Base-by-base conservation (phyloP, 2,329 filamentous ascomycete genomes). In the Fusarium setosum region DNA sequence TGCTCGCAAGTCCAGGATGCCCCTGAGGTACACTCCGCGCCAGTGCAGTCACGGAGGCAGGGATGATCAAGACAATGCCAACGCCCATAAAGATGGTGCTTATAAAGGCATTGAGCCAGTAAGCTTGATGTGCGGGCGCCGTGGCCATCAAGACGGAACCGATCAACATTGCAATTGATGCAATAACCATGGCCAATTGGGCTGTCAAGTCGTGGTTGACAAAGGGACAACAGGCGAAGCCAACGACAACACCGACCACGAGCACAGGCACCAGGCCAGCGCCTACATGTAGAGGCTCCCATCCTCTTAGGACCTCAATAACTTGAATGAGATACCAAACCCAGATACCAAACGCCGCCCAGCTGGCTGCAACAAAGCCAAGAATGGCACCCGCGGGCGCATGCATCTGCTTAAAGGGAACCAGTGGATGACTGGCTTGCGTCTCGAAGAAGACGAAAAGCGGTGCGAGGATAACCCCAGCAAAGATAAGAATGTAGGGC, bases 31-130 rank as follows among this genome's bases (percentile, higher is more conserved):
- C 34, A 23, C 62, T 69, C 23, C 63, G 56, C 9, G 45, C 44
- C 13, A 73, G 66, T 7, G 69, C 67, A 3, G 61, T 61, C 5
- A 65, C 55, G 8, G 71, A 61, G 9, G 67, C 42, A 7, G 69
- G 69, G 7, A 70, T 54, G 18, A 65, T 64, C 18, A 70, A 44
- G n/a, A 70, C 69, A 61, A 71, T 62, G 4, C 69, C 69, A 6
- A 68, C 42, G 5, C 71, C 65, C 68, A 72, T 72, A 9, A 72
- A 63, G 18, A 71, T 59, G 35, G 70, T 56, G 40, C 71, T 73
- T 48, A 72, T 59, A 41, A 73, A 73, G 2, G 61, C 45, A 6
- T 67, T 70, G 34, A 61, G 60, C 71, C 71, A 73, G 47, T 73
- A 73, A 18, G 62, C 29, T 37, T 73, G 71, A 10, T 68, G 34